Base-by-base conservation (phyloP, 1,284 basidiomycete species). In the Porogramme epimiltina region DNA sequence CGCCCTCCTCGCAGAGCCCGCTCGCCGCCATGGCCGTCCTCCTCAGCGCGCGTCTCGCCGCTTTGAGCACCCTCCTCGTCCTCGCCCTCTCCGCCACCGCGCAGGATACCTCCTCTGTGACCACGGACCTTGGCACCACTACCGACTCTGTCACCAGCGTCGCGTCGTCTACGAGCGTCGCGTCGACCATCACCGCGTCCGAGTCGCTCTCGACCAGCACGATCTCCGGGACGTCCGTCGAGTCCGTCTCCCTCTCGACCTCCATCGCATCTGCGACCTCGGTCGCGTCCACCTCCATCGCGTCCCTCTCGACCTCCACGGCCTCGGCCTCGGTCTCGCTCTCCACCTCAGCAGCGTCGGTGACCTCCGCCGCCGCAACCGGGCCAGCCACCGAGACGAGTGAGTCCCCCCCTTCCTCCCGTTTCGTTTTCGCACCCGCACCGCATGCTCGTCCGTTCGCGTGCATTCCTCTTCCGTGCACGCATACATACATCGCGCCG, bases 1-100 rank as follows among this genome's bases (percentile, higher is more conserved):
- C n/a, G 20, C 16, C 15, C 22, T 18, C n/a, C 13, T 16, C 34
- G 28, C 28, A 31, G 13, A 31, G 28, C 13, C 28, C 24, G 19
- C 33, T 39, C 51, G 37, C 20, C 49, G 42, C 49, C 43, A 59
- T 59, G 54, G 51, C 46, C 24, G 45, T 54, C 52, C 41, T 54
- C 51, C 54, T 59, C 54, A 55, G 40, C 53, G 15, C 54, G 3
- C 38, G 50, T 52, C 55, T 54, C 49, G 56, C 58, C 18, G 60
- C 58, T 39, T 41, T 59, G 49, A 53, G 47, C 51, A 52, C 51
- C 31, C 50, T 56, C 48, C 56, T 54, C 46, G 33, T 56, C 52
- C 52, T 55, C 49, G 49, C 58, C 31, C 24, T 46, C 40, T 47
- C 46, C 42, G 23, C 44, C 24, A 22, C 54, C 40, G 54, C 48